Conservation (phyloP, 2,329 filamentous ascomycete genomes). For the Trichoderma simmonsii region DNA sequence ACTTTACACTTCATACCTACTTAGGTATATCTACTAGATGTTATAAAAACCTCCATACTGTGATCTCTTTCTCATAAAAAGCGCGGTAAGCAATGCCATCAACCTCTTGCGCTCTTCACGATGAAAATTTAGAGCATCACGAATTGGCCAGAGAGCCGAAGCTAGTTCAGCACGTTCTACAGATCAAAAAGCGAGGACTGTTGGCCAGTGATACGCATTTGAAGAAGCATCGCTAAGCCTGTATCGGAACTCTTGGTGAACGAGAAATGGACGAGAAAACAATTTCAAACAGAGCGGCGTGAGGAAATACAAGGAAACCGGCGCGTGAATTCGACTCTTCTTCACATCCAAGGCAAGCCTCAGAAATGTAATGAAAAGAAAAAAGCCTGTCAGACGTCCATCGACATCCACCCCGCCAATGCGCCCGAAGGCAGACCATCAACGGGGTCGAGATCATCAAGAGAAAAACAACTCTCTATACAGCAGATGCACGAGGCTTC, state of each 20-base stretch:
- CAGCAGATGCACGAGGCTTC: conserved; percentile 41
- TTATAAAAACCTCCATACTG: not conserved
- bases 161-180: too few species aligned
- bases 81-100: not conserved
- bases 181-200: too few species aligned
- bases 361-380: conserved; percentile 54
- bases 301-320: too few species aligned
- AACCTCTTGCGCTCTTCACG: not conserved
- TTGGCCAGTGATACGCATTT: too few species aligned
- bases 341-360: conserved; percentile 47
- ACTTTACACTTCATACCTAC: not conserved
- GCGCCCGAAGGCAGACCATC: conserved; percentile 73
- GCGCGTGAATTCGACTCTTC: conserved; percentile 40
- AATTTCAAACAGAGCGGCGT: conserved; percentile 39
- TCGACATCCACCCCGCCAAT: conserved; percentile 74
- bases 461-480: conserved; percentile 68
- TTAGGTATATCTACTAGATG: not conserved
- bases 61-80: not conserved
- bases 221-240: too few species aligned
- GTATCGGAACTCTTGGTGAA: too few species aligned
- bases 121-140: too few species aligned
- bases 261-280: too few species aligned
- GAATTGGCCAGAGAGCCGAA: too few species aligned
- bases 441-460: conserved; percentile 88
- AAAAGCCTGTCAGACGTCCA: conserved; percentile 82